phyloP scores from a whole-genome alignment of 2,329 filamentous ascomycete species.

The Aspergillus awamori region DNA sequence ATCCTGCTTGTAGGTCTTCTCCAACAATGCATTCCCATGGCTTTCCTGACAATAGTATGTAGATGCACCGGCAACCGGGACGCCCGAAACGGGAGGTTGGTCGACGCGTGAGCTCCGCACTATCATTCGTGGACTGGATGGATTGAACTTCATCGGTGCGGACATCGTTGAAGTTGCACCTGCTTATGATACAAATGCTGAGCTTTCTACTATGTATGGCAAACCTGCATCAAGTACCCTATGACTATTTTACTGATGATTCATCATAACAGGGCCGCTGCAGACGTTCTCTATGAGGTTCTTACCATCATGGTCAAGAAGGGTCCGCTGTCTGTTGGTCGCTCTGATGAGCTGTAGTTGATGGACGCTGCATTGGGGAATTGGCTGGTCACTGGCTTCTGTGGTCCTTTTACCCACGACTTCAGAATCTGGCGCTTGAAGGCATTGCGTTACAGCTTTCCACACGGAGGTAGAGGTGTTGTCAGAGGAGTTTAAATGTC shows the following conservation, averaged over 20 bases:
- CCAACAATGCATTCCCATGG: background rate
- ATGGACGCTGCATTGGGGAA: background rate
- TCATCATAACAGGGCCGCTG: slow-evolving; percentile 38
- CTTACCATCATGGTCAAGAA: slow-evolving; percentile 83
- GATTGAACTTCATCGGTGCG: slow-evolving; percentile 60
- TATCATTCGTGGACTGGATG: slow-evolving; percentile 61
- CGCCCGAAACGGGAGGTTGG: slow-evolving; percentile 65
- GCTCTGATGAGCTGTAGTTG: slow-evolving; percentile 13
- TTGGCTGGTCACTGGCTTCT: background rate
- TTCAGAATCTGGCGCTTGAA: no score
- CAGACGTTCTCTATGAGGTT: slow-evolving; percentile 72
- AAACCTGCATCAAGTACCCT: background rate
- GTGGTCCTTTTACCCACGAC: no score
- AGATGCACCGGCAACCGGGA: slow-evolving; percentile 57
- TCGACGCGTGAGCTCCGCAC: slow-evolving; percentile 61
- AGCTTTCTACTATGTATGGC: slow-evolving; percentile 55
- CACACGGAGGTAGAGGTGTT: no score
- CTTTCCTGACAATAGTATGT: background rate
- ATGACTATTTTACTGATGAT: background rate
- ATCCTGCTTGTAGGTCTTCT: slow-evolving; percentile 68
- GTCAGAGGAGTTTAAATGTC: no score
- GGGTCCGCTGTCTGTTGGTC: slow-evolving; percentile 57
- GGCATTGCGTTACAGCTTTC: no score
- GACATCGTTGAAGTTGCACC: slow-evolving; percentile 67
- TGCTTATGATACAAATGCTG: slow-evolving; percentile 63